phyloP scores from a whole-genome alignment of 495 filamentous ascomycete species.

The Clavariopsis aquatica region DNA sequence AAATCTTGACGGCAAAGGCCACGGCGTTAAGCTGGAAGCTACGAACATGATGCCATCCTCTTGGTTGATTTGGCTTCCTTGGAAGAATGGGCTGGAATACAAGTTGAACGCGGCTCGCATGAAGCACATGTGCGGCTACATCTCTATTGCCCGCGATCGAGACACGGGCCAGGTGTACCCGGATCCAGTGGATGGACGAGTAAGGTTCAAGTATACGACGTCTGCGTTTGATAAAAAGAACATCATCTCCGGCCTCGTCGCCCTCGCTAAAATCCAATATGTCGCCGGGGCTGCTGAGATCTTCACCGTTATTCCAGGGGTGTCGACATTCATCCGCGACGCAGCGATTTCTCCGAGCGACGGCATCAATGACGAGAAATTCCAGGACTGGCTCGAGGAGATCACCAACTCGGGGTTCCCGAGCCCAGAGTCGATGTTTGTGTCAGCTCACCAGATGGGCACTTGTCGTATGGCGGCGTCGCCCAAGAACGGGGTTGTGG shows the following conservation, averaged over 20 bases:
- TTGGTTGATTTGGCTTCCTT: slow-evolving; percentile 60
- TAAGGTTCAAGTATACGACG: slow-evolving; percentile 66
- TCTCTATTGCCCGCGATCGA: slow-evolving; percentile 70
- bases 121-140: slow-evolving; percentile 64
- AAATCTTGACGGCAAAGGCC: slow-evolving; percentile 76
- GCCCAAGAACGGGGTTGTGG: slow-evolving; percentile 67
- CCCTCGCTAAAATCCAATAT: slow-evolving; percentile 72
- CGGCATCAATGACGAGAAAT: slow-evolving; percentile 65
- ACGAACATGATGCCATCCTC: slow-evolving; percentile 66
- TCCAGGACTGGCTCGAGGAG: slow-evolving; percentile 67
- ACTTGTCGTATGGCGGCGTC: slow-evolving; percentile 74
- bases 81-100: slow-evolving; percentile 64
- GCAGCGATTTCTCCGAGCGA: slow-evolving; percentile 38
- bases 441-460: slow-evolving; percentile 88
- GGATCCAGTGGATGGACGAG: slow-evolving; percentile 66
- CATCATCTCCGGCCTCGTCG: slow-evolving; percentile 70
- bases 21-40: slow-evolving; percentile 80
- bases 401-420: slow-evolving; percentile 54
- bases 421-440: slow-evolving; percentile 54
- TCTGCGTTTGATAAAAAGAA: slow-evolving; percentile 69
- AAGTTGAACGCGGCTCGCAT: slow-evolving; percentile 65
- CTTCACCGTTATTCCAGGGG: slow-evolving; percentile 58
- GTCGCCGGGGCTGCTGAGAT: slow-evolving; percentile 78
- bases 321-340: slow-evolving; percentile 66
- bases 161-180: slow-evolving; percentile 73